phyloP scores from a whole-genome alignment of 352 stramenopile species.

The Globisporangium canariense region DNA sequence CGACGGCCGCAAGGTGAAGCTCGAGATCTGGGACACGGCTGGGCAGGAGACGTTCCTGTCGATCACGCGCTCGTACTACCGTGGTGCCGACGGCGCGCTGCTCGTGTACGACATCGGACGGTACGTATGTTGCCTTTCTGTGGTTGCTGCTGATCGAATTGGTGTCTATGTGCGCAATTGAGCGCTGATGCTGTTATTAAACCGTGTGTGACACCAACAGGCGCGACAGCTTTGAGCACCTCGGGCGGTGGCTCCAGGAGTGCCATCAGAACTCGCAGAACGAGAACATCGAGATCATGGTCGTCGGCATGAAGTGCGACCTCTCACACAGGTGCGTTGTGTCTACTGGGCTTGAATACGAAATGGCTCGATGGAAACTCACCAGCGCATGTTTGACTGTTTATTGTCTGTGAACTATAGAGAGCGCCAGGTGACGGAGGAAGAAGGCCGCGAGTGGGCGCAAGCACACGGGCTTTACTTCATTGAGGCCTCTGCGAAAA shows the following conservation, averaged over 20 bases:
- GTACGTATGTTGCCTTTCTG: slow-evolving; percentile 11
- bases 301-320: slow-evolving; percentile 86
- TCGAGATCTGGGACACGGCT: slow-evolving; percentile 92
- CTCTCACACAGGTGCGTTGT: slow-evolving; percentile 30
- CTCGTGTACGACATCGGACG: slow-evolving; percentile 86
- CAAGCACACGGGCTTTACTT: slow-evolving; percentile 66
- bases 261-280: slow-evolving; percentile 86
- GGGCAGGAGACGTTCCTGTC: slow-evolving; percentile 89
- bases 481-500: slow-evolving; percentile 84
- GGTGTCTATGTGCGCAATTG: not conserved
- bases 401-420: slow-evolving; percentile 6
- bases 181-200: not conserved
- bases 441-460: slow-evolving; percentile 67
- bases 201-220: slow-evolving; percentile 14
- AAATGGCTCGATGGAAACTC: not conserved
- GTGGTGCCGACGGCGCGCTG: slow-evolving; percentile 81
- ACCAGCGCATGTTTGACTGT: not conserved
- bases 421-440: slow-evolving; percentile 62
- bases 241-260: slow-evolving; percentile 76
- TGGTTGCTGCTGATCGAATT: not conserved
- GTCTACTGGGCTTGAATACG: not conserved
- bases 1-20: slow-evolving; percentile 82
- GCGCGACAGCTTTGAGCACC: slow-evolving; percentile 74
- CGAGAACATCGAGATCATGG: slow-evolving; percentile 79
- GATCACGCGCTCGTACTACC: slow-evolving; percentile 89